Evolutionary conservation across 2,329 filamentous ascomycete species (phyloP), one percentile per base, ranked within the genome.

Genomic region (Paecilomyces variotii): DNA sequence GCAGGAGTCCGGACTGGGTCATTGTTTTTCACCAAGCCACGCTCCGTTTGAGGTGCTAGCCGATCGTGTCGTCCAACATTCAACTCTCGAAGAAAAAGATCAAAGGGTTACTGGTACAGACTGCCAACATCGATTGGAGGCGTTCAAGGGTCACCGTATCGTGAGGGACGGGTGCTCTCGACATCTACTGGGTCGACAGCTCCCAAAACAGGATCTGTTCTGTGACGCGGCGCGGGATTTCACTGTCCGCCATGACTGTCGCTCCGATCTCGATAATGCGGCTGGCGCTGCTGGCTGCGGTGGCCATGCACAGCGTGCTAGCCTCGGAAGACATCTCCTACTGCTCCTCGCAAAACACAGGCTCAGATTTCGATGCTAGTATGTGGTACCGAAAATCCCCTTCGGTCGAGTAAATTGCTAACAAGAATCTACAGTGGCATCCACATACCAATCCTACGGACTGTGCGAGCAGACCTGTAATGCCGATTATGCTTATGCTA

Each of bases 281-380:
- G 4, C 5, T 45, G 14, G 39, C 39, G 39, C 39, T 45, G 19
- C n/a, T 45, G 39, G 39, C 39, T 45, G 39, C 7, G 4, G n/a
- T 14, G n/a, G 39, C 39, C 39, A 45, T 9, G n/a, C n/a, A n/a
- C n/a, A 45, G n/a, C 24, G n/a, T 45, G 39, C 14, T 45, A 19
- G 39, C 39, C 7, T 45, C 39, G 19, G 39, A 45, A 7, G 63
- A 64, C 24, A 64, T 77, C 28, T 62, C 67, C 52, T 78, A 75
- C 60, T 80, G 78, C 65, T 76, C 78, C 14, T 68, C 70, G 1
- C 65, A 70, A 6, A 79, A 79, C 60, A 80, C 78, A n/a, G 78
- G 76, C 45, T 63, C 74, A 3, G 67, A 67, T 14, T 73, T 66
- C 57, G 62, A 67, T 27, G 61, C 68, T 35, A 70, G 76, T 78